Percentiles rank a stretch among this genome's conserved stretches.
Evolutionary conservation across 1,284 basidiomycete species (phyloP).

Genomic region (Porogramme epimiltina): DNA sequence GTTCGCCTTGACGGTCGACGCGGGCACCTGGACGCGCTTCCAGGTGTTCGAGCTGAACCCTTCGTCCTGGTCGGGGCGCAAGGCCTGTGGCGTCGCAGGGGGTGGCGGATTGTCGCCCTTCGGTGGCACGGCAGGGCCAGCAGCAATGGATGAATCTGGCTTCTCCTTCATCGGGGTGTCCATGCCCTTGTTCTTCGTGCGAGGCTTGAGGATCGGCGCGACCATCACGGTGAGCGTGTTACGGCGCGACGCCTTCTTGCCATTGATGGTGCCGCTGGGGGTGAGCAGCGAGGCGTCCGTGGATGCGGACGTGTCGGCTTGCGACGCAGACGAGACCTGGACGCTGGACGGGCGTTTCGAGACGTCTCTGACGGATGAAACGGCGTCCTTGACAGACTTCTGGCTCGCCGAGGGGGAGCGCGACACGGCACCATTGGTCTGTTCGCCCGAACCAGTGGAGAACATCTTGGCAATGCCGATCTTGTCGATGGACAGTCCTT

Average conservation of each 20-base stretch:
- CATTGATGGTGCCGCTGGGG: conserved; percentile 34
- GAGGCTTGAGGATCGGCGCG: conserved; percentile 68
- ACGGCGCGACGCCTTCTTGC: conserved; percentile 59
- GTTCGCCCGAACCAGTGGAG: conserved; percentile 29
- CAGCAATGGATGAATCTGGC: conserved; percentile 22
- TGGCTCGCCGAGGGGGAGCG: conserved; percentile 30
- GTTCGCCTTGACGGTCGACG: conserved; percentile 72
- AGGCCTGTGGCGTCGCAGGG: conserved; percentile 22
- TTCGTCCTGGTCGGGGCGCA: conserved; percentile 12
- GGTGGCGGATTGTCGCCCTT: conserved; percentile 25
- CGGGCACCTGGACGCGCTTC: conserved; percentile 46
- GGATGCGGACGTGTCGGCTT: conserved; percentile 18
- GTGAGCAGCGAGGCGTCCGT: conserved; percentile 36
- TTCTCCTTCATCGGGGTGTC: conserved; percentile 42
- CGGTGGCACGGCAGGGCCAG: conserved; percentile 20
- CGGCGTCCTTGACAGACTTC: conserved; percentile 12
- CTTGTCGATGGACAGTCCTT: conserved; percentile 73
- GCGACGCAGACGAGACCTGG: conserved; percentile 31
- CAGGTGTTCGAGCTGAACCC: conserved; percentile 13
- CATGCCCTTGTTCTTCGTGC: conserved; percentile 39
- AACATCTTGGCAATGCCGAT: conserved; percentile 74
- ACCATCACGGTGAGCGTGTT: conserved; percentile 86
- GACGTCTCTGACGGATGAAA: conserved; percentile 19
- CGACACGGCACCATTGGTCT: conserved; percentile 31
- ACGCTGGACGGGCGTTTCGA: conserved; percentile 38